phyloP scores from a whole-genome alignment of 2,329 filamentous ascomycete species.

The Nemania sp. region DNA sequence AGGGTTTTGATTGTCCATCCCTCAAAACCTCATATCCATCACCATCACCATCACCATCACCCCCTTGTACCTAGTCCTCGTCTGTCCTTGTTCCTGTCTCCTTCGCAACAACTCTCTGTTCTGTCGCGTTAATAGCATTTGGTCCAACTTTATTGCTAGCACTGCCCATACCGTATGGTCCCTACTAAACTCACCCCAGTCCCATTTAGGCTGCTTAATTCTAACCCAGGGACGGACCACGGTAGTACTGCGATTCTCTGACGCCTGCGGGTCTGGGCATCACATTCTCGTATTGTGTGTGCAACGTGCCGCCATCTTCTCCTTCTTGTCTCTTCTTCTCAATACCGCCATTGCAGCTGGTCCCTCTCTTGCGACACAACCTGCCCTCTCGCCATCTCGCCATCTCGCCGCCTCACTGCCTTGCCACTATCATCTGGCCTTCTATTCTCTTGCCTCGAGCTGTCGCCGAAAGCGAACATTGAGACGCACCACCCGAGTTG shows the following conservation, averaged over 20 bases:
- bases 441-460: slow-evolving; percentile 8
- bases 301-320: neutral
- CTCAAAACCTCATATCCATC: no score
- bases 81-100: slow-evolving; percentile 2
- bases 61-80: neutral
- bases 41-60: slow-evolving; percentile 4
- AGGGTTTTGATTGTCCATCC: neutral
- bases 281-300: slow-evolving; percentile 37
- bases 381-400: slow-evolving; percentile 8
- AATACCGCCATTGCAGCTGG: slow-evolving; percentile 14
- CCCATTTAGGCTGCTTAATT: slow-evolving; percentile 29
- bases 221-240: no score
- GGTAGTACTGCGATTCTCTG: slow-evolving; percentile 26
- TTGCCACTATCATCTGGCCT: no score
- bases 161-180: neutral
- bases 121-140: slow-evolving; percentile 15
- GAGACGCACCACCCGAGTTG: neutral
- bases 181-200: slow-evolving; percentile 18
- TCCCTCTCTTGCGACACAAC: slow-evolving; percentile 23
- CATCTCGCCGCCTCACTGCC: no score
- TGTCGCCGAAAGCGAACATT: slow-evolving; percentile 10
- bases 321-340: slow-evolving; percentile 26
- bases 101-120: slow-evolving; percentile 7
- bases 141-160: slow-evolving; percentile 11
- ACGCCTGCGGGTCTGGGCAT: slow-evolving; percentile 28